Base-by-base conservation (phyloP, 371 early-diverging fungal genomes). In the Syncephalastrum sp. region DNA sequence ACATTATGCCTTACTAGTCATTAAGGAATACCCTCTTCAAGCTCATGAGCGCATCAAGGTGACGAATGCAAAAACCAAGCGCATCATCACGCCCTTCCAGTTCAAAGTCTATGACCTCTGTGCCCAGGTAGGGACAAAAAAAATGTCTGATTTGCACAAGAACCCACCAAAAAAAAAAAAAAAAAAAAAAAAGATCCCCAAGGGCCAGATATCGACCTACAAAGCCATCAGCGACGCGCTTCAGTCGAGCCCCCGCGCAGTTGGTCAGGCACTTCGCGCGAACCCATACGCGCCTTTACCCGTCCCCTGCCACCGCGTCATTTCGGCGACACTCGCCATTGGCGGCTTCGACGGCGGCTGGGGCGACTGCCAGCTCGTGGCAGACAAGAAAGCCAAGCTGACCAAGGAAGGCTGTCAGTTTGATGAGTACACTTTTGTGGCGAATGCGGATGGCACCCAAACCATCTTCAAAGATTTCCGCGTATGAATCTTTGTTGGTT, bases 261-360 rank as follows among this genome's bases (percentile, higher is more conserved):
- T 93, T 0, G 93, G 92, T 0, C 85, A 87, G 33, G 92, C 92
- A 10, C 69, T 93, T 45, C 65, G 78, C 16, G 63, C 77, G 46
- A 93, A 93, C 63, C 92, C 93, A 0, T 91, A 89, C 60, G 79
- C 83, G 15, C 91, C 92, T 16, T 59, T 77, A 10, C 91, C 91
- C 15, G 79, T 93, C 0, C 92, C 93, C 0, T 93, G 93, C 63
- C 92, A 93, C 63, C 82, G 93, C 3, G 88, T 93, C 17, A 68
- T 92, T 59, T 78, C 89, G 5, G 67, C 84, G 0, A 79, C 88
- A 62, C 65, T 72, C 42, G 81, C 79, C 48, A 74, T 91, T 43
- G 92, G 92, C 12, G 93, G 93, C 0, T 92, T 90, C 66, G 63
- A 67, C 41, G 92, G 93, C 23, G 84, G 85, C 46, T 79, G 66